Evolutionary conservation across 352 stramenopile species (phyloP), one percentile per base, ranked within the genome.

Genomic region (Peronospora farinosa): DNA sequence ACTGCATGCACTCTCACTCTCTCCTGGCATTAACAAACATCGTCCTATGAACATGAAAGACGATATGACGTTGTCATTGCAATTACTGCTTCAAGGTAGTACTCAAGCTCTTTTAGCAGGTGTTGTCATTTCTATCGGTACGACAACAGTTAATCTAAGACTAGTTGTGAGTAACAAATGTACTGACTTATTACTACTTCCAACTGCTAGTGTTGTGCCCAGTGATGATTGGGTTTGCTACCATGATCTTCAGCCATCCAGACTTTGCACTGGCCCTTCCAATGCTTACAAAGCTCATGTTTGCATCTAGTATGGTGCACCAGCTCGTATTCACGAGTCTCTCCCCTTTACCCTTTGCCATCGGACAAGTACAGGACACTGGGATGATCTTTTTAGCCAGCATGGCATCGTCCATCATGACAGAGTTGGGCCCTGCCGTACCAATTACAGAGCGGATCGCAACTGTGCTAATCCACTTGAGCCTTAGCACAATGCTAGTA

Each of bases 351-450:
- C 81, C 86, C 3, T 99, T 97, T 66, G 94, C 96, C 3, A 96
- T 99, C 37, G 96, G 89, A 19, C 93, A 97, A 63, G 95, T 98
- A 0, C 96, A 98, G 67, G 94, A 99, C 64, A 93, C 95, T 7
- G 95, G 72, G 8, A 79, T 98, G 27, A 98, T 99, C 50, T 99
- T 99, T 67, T 70, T 98, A 19, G 87, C 75, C 27, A 78, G 71
- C 39, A 98, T 98, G 74, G 86, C 95, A 3, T 74, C 90, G 12
- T 88, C 65, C 16, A 95, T 97, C 59, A 93, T 95, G 71, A 81
- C 59, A 27, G 61, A 66, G 65, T 81, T 79, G 40, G 80, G 78
- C 2, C 57, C 85, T 9, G 50, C 68, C 15, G 68, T 84, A 13
- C 69, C 78, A 12, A 57, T 81, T 15, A 48, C 57, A 5, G 67